Evolutionary conservation across 1,284 basidiomycete genomes (phyloP).

Genomic region (Vanrija sp.): DNA sequence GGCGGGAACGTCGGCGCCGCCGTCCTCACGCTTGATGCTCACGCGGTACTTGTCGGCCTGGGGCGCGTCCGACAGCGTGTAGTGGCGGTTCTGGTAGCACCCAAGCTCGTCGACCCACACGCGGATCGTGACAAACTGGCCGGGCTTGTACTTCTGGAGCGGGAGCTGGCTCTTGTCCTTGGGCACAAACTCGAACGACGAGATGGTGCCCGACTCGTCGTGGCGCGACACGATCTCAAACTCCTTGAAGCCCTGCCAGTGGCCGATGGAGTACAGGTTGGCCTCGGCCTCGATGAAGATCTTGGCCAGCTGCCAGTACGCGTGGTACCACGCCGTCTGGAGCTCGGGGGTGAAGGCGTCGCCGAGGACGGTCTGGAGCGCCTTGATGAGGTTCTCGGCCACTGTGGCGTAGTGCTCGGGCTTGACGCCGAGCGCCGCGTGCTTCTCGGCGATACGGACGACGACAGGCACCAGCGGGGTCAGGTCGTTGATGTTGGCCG

Average conservation of each 20-base stretch:
- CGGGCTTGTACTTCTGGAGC: constrained; percentile 25
- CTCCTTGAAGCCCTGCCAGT: constrained; percentile 31
- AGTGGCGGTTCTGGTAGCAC: constrained; percentile 25
- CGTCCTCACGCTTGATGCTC: constrained; percentile 32
- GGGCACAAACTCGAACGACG: constrained; percentile 32
- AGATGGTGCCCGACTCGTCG: constrained; percentile 29
- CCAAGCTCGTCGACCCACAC: constrained; percentile 12
- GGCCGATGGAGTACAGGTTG: constrained; percentile 25
- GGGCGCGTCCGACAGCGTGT: constrained; percentile 31
- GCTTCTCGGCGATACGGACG: constrained; percentile 36
- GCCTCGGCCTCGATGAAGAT: constrained; percentile 38
- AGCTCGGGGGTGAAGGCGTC: constrained; percentile 35
- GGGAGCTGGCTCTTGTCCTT: constrained; percentile 24
- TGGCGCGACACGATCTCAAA: constrained; percentile 27
- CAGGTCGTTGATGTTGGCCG: constrained; percentile 39
- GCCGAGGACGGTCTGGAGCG: constrained; percentile 34
- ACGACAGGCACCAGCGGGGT: constrained; percentile 33
- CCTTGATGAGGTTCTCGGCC: constrained; percentile 30
- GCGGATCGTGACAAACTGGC: constrained; percentile 37
- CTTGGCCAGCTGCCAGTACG: constrained; percentile 23
- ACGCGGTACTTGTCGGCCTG: constrained; percentile 29
- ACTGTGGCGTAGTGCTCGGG: constrained; percentile 38
- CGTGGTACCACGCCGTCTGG: constrained; percentile 33
- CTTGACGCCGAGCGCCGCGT: constrained; percentile 33
- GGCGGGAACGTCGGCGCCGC: constrained; percentile 15